Evolutionary conservation across 192 early-diverging fungal genomes (phyloP).

Genomic region (Dispira parvispora): DNA sequence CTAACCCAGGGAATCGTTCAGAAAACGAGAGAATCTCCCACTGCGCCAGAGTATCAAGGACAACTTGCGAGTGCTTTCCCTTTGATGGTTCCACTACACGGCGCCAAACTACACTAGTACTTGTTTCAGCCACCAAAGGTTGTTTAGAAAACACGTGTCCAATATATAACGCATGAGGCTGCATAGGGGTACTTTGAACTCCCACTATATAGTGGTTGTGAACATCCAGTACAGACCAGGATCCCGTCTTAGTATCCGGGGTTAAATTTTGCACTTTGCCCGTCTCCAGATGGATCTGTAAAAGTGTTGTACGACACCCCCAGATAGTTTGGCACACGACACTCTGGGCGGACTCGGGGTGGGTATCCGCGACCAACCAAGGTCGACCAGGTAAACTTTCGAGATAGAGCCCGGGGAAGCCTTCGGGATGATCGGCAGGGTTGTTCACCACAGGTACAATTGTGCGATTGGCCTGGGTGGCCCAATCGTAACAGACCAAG

Average conservation of each 20-base stretch:
- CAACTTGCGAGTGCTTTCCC: too few relatives aligned
- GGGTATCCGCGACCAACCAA: not conserved
- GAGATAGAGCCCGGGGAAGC: conserved; percentile 54
- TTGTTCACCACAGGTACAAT: not conserved
- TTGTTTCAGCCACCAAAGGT: conserved; percentile 1
- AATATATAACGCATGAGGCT: conserved; percentile 26
- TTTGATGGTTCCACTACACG: too few relatives aligned
- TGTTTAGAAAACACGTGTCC: conserved; percentile 15
- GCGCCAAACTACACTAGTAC: too few relatives aligned
- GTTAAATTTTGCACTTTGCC: conserved; percentile 34
- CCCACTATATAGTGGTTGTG: conserved; percentile 25
- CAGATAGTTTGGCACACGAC: conserved; percentile 21
- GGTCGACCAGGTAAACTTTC: conserved; percentile 18
- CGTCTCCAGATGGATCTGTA: conserved; percentile 24
- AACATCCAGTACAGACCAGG: conserved; percentile 27
- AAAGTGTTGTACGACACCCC: conserved; percentile 23
- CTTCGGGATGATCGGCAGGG: conserved; percentile 16
- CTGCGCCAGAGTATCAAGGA: not conserved
- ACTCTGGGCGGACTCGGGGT: not conserved
- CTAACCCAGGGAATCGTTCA: conserved; percentile 19
- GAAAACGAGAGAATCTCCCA: conserved; percentile 13
- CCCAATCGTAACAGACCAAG: conserved; percentile 24
- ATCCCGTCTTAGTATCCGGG: conserved; percentile 24
- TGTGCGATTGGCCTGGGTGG: not conserved
- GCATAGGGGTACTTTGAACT: conserved; percentile 31